phyloP scores from a whole-genome alignment of 805 yeast genomes.

The Candida rishiriensis region DNA sequence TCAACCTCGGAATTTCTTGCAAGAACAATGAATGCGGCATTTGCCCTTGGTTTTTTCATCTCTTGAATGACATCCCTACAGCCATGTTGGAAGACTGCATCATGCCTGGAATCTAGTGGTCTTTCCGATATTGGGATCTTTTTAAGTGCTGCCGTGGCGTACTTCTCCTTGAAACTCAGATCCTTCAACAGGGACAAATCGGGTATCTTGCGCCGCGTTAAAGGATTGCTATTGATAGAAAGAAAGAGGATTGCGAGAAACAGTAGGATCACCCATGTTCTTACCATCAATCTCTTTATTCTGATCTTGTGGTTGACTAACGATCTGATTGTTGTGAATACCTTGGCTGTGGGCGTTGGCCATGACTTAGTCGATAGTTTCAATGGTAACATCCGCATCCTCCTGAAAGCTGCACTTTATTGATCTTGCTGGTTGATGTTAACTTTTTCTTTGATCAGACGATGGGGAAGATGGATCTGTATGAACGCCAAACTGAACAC shows the following conservation, averaged over 20 bases:
- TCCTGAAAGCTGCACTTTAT: too few species aligned
- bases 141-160: conserved; percentile 6
- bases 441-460: too few species aligned
- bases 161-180: conserved; percentile 18
- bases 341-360: background rate
- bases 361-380: background rate
- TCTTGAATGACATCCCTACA: conserved; percentile 27
- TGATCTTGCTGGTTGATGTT: too few species aligned
- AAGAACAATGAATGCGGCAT: conserved; percentile 80
- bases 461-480: too few species aligned
- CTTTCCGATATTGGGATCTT: conserved; percentile 25
- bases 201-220: background rate
- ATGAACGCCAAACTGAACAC: too few species aligned
- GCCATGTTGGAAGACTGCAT: conserved; percentile 30
- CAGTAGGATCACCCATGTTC: conserved; percentile 14
- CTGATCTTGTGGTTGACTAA: conserved; percentile 12
- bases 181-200: conserved; percentile 6
- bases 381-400: too few species aligned
- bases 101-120: conserved; percentile 19
- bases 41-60: conserved; percentile 43
- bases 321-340: background rate
- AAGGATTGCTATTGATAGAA: background rate
- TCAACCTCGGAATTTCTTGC: conserved; percentile 77
- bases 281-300: conserved; percentile 7
- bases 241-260: background rate